Base-by-base conservation (phyloP, 2,329 filamentous ascomycete species). In the Ceratocystis albifundus region DNA sequence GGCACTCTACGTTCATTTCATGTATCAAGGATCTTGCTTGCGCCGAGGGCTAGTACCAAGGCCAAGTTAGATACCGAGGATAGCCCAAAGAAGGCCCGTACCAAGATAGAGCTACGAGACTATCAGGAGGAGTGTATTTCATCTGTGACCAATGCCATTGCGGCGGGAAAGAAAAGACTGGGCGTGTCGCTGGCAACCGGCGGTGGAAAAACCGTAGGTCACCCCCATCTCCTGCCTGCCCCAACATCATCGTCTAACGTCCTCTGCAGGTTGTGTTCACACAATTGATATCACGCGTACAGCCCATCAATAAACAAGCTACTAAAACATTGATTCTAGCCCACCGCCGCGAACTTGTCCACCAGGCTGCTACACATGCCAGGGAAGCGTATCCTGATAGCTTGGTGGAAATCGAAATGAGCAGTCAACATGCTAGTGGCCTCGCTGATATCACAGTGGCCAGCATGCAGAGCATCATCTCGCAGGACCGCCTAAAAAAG, bases 121-220 rank as follows among this genome's bases (percentile, higher is more conserved):
- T 96, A 96, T 72, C 92, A 96, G 74, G 87, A 94, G 78, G 90
- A 96, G 80, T 95, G 90, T 72, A 95, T 96, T 68, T 84, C 89
- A 72, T 86, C 90, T 0, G 88, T 96, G 2, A 76, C 96, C 1
- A 76, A 80, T 1, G 84, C 90, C 66, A 74, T 96, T 0, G 74
- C 82, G 2, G 76, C 83, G 44, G 91, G 91, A 0, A 84, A 92
- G 70, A 91, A 89, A 72, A 83, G 92, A 5, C 77, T 96, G 1
- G 91, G 91, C 0, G 82, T 96, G 4, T 96, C 92, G 0, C 75
- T 96, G 45, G 92, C 91, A 2, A 96, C 92, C 2, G 91, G 92
- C 0, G 86, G 88, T 69, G 91, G 91, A 4, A 96, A 96, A 75
- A 96, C 91, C 6, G 90, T 89, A 75, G 68, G 53, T n/a, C 20